Evolutionary conservation across 1,284 basidiomycete genomes (phyloP).

Genomic region (Hemileia vastatrix): DNA sequence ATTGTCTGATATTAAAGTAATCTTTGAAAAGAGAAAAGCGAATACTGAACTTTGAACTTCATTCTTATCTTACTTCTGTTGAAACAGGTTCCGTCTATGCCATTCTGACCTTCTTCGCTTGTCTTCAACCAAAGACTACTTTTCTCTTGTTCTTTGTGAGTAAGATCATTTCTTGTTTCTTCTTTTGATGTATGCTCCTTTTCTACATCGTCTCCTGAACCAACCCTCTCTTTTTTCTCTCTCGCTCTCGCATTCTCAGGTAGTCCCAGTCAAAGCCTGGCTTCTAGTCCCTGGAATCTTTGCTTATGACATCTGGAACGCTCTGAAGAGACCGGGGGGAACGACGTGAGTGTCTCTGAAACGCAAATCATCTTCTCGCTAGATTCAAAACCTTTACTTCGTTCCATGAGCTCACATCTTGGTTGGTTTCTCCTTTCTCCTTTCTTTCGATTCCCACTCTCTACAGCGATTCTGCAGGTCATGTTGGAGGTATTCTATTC

Average conservation of each 20-base stretch:
- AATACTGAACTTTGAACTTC: too few species aligned
- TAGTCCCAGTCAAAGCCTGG: constrained; percentile 81
- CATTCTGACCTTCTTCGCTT: constrained; percentile 61
- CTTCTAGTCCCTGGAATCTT: constrained; percentile 63
- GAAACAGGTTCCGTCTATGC: constrained; percentile 53
- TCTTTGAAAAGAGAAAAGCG: too few species aligned
- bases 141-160: constrained; percentile 70
- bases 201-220: too few species aligned
- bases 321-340: constrained; percentile 50
- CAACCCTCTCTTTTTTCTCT: too few species aligned
- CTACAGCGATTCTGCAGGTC: constrained; percentile 60
- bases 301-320: constrained; percentile 56
- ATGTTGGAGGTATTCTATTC: constrained; percentile 64
- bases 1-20: too few species aligned
- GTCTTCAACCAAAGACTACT: constrained; percentile 57
- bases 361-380: constrained; percentile 7
- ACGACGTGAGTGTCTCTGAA: constrained; percentile 28
- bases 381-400: constrained; percentile 18
- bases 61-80: too few species aligned
- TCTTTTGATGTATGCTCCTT: too few species aligned
- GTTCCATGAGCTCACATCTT: too few species aligned
- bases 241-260: too few species aligned
- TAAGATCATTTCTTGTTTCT: too few species aligned
- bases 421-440: too few species aligned
- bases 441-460: too few species aligned